A percentile compares a stretch with the other conserved stretches of the same genome.
These are phyloP conservation scores for Hypoxylon cercidicola DNA, from an alignment of 495 filamentous ascomycete species.

Conservation along the genomic window DNA sequence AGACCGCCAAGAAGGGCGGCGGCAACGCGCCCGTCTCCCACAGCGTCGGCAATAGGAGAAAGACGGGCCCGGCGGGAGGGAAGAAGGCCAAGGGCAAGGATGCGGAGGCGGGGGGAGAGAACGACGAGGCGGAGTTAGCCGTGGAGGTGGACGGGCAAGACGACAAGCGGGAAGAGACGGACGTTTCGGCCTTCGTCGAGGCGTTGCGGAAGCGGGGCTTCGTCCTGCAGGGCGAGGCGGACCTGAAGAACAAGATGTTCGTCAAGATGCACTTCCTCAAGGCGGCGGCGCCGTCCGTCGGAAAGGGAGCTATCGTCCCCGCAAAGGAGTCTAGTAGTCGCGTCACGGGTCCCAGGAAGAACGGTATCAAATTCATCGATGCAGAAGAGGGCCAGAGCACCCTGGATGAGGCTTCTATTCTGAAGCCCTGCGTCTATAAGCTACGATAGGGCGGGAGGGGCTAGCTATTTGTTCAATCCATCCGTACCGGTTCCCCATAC, in stretches of 20 bases:
- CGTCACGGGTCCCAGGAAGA: constrained; percentile 60
- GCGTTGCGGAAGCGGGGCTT: constrained; percentile 83
- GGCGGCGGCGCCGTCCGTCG: constrained; percentile 70
- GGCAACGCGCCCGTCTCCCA: constrained; percentile 67
- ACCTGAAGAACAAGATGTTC: constrained; percentile 97
- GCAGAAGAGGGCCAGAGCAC: constrained; percentile 62
- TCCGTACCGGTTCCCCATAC: constrained; percentile 2
- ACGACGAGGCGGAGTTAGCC: constrained; percentile 58
- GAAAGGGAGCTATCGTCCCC: constrained; percentile 66
- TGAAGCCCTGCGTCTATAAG: constrained; percentile 99
- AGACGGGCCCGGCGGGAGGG: constrained; percentile 52
- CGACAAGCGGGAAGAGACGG: constrained; percentile 71
- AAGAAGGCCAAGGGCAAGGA: constrained; percentile 65
- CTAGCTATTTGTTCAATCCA: constrained; percentile 18
- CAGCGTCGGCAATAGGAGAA: constrained; percentile 68
- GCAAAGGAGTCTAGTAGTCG: constrained; percentile 49
- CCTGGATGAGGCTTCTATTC: constrained; percentile 70
- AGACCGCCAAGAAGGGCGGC: constrained; percentile 47
- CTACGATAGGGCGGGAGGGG: constrained; percentile 64
- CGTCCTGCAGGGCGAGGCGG: constrained; percentile 69
- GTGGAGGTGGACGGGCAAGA: constrained; percentile 64
- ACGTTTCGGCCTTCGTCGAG: constrained; percentile 88
- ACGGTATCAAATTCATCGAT: constrained; percentile 66
- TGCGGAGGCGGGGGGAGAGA: constrained; percentile 52
- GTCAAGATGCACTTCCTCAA: constrained; percentile 95